Evolutionary conservation across 1,284 basidiomycete genomes (phyloP).

Genomic region (Chalciporus sp.): DNA sequence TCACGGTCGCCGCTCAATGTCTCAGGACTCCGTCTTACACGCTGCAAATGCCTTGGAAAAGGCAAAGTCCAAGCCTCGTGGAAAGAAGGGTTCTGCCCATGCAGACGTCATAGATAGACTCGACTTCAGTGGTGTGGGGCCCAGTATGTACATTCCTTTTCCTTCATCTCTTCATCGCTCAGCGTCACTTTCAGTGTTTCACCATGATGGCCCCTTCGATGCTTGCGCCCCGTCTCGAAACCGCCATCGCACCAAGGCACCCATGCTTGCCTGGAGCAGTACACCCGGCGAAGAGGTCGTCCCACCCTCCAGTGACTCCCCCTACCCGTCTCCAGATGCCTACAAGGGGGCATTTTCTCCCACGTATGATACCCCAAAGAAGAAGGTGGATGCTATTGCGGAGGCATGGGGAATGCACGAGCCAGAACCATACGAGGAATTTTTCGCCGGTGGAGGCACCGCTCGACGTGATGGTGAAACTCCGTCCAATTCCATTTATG

Average conservation of each 20-base stretch:
- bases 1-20: constrained; percentile 63
- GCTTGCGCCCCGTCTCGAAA: constrained; percentile 87
- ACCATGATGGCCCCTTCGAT: constrained; percentile 87
- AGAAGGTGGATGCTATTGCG: constrained; percentile 78
- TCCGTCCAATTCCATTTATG: constrained; percentile 65
- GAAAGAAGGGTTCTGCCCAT: constrained; percentile 72
- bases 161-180: constrained; percentile 11
- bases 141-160: constrained; percentile 54
- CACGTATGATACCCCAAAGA: constrained; percentile 60
- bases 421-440: constrained; percentile 85
- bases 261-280: constrained; percentile 75
- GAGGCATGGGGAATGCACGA: constrained; percentile 89
- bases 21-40: constrained; percentile 61
- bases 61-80: constrained; percentile 50
- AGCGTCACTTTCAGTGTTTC: constrained; percentile 61
- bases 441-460: constrained; percentile 71
- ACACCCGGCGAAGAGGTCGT: constrained; percentile 45
- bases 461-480: constrained; percentile 51
- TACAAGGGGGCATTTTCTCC: constrained; percentile 48
- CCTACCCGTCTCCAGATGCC: constrained; percentile 56
- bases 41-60: constrained; percentile 51
- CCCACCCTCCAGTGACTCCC: constrained; percentile 40
- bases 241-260: constrained; percentile 73
- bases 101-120: constrained; percentile 69
- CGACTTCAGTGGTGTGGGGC: constrained; percentile 69